These are phyloP conservation scores for Colletotrichum sp. DNA, from an alignment of 2,329 filamentous ascomycete genomes.

Conservation along the genomic window DNA sequence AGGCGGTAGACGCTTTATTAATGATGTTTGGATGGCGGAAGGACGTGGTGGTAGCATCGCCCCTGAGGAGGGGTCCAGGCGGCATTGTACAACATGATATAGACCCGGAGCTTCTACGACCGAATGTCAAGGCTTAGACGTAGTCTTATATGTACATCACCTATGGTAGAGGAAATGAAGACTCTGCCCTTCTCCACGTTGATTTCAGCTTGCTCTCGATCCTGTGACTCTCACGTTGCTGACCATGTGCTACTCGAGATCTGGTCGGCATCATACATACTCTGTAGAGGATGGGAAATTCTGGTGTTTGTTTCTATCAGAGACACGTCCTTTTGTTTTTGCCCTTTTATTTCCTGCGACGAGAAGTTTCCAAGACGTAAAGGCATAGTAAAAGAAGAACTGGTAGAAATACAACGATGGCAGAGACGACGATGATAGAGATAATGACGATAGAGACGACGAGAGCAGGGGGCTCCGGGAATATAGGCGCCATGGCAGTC, in stretches of 20 bases:
- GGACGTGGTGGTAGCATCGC: not conserved
- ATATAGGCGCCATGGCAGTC: not conserved
- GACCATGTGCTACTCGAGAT: not conserved
- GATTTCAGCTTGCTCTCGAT: not conserved
- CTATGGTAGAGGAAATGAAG: not conserved
- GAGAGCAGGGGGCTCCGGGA: not conserved
- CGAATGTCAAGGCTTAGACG: constrained; percentile 7
- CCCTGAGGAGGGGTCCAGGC: not conserved
- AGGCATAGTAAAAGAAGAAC: not conserved
- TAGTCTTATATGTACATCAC: constrained; percentile 16
- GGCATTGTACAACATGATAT: constrained; percentile 20
- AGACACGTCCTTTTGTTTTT: not conserved
- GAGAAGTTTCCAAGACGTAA: not conserved
- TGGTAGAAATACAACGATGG: not conserved
- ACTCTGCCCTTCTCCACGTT: not conserved
- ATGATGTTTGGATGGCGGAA: not conserved
- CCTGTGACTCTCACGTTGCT: not conserved
- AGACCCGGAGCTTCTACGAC: constrained; percentile 10
- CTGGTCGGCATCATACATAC: not conserved
- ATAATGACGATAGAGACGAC: not conserved
- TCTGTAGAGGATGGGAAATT: not conserved
- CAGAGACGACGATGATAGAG: not conserved
- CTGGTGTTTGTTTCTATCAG: not conserved
- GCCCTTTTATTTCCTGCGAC: not conserved
- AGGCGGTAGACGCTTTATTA: constrained; percentile 60